Evolutionary conservation across 495 filamentous ascomycete genomes (phyloP).

Genomic region (Daldinia concentrica): DNA sequence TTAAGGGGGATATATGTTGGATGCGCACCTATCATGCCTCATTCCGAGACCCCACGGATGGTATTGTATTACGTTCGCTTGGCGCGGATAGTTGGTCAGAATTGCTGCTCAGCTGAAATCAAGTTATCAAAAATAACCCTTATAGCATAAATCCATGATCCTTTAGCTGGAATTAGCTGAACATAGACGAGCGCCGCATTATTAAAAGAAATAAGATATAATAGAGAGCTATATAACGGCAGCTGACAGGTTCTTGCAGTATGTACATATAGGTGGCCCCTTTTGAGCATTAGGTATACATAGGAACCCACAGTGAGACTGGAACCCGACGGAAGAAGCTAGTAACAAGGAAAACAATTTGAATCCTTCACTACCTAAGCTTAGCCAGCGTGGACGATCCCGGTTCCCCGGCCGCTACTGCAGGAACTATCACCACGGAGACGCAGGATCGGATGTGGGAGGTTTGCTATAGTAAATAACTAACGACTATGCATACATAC

Average conservation of each 20-base stretch:
- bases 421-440: slow-evolving; percentile 36
- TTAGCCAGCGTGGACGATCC: slow-evolving; percentile 12
- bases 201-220: background rate
- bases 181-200: background rate
- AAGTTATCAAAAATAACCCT: background rate
- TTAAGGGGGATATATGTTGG: slow-evolving; percentile 16
- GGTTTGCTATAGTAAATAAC: slow-evolving; percentile 1
- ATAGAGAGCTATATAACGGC: background rate
- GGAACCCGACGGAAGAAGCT: slow-evolving; percentile 12
- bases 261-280: background rate
- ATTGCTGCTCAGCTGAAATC: slow-evolving; percentile 15
- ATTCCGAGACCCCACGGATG: slow-evolving; percentile 11
- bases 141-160: background rate
- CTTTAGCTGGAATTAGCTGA: background rate
- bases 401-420: slow-evolving; percentile 35
- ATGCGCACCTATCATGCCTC: slow-evolving; percentile 10
- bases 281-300: background rate
- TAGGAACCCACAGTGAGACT: background rate
- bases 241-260: slow-evolving; percentile 7
- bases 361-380: slow-evolving; percentile 23
- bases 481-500: too few species aligned
- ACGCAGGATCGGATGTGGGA: slow-evolving; percentile 27
- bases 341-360: slow-evolving; percentile 17
- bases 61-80: background rate
- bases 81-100: background rate